phyloP scores from a whole-genome alignment of 768 basidiomycete genomes.

The Boletus sensibilis region DNA sequence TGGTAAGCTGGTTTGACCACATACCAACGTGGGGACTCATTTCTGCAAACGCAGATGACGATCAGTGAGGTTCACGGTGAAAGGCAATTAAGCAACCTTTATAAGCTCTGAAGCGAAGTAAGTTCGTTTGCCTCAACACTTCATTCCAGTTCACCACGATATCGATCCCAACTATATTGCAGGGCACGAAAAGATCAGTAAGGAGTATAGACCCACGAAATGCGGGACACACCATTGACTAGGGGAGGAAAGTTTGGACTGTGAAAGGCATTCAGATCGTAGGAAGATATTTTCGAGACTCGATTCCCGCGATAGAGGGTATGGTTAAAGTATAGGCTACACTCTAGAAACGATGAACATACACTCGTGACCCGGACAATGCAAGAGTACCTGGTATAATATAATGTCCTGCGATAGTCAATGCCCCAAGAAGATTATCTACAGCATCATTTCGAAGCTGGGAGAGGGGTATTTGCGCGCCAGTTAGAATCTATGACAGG shows the following conservation, averaged over 20 bases:
- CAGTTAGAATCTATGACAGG: slow-evolving; percentile 72
- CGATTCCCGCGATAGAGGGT: slow-evolving; percentile 83
- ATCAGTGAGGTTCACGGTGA: slow-evolving; percentile 11
- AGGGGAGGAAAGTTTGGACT: slow-evolving; percentile 84
- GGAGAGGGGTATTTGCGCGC: slow-evolving; percentile 90
- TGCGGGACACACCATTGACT: slow-evolving; percentile 58
- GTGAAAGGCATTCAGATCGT: slow-evolving; percentile 78
- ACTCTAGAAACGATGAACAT: slow-evolving; percentile 48
- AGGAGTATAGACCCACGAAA: background rate
- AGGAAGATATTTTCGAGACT: slow-evolving; percentile 79
- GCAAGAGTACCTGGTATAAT: slow-evolving; percentile 74
- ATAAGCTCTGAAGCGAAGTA: slow-evolving; percentile 78
- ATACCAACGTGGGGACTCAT: slow-evolving; percentile 81
- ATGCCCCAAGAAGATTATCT: slow-evolving; percentile 87
- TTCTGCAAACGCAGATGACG: slow-evolving; percentile 38
- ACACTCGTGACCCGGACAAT: background rate
- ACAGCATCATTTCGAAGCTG: slow-evolving; percentile 93
- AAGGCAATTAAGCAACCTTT: slow-evolving; percentile 47
- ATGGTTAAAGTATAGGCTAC: slow-evolving; percentile 88
- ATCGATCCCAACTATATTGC: slow-evolving; percentile 74
- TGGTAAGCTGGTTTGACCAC: slow-evolving; percentile 24
- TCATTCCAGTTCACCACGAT: slow-evolving; percentile 88
- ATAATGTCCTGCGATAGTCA: slow-evolving; percentile 87
- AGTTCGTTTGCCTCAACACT: slow-evolving; percentile 77
- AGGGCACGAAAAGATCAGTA: slow-evolving; percentile 5